Base-by-base conservation (phyloP, 768 basidiomycete species). In the Lactarius psammicola region DNA sequence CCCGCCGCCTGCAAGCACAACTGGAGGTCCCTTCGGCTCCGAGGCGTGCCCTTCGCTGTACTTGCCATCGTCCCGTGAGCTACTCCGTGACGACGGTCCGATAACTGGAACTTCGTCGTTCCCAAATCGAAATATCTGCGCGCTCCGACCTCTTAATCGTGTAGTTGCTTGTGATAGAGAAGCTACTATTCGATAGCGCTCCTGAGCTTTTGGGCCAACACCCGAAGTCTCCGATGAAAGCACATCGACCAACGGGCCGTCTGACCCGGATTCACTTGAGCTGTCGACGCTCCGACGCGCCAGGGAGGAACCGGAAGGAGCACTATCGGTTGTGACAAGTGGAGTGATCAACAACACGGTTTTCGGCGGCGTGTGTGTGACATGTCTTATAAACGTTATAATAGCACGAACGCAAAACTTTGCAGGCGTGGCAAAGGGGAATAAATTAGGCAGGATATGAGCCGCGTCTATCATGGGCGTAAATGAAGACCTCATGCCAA, bases 351-450 rank as follows among this genome's bases (percentile, higher is more conserved):
- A n/a, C n/a, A 57, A n/a, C 34, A 8, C 13, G 31, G 51, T 53
- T 33, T 42, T 44, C 33, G 61, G 56, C 63, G 65, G 68, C 74
- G 82, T 81, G 28, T 83, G 84, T 0, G 87, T 90, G 33, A 88
- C 84, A 55, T 86, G 79, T 71, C 85, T 89, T 67, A 79, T 81
- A 73, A 92, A 92, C 5, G 78, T 80, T n/a, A 89, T 87, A 54
- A 92, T 88, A 2, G 87, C 87, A 44, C 90, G 84, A 75, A 86
- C 89, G 72, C 90, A 92, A 70, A 81, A 92, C 72, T 92, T 92
- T 13, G 83, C 89, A 10, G 89, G 88, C 2, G 85, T 89, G 3
- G 87, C 86, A 73, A 91, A 89, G 4, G 86, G 78, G 71, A 91
- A 91, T 1, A 90, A 77, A 23, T 90, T 80, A 1, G 90, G 90